phyloP scores from a whole-genome alignment of 768 basidiomycete genomes.

The Amanita pseudoporphyria region DNA sequence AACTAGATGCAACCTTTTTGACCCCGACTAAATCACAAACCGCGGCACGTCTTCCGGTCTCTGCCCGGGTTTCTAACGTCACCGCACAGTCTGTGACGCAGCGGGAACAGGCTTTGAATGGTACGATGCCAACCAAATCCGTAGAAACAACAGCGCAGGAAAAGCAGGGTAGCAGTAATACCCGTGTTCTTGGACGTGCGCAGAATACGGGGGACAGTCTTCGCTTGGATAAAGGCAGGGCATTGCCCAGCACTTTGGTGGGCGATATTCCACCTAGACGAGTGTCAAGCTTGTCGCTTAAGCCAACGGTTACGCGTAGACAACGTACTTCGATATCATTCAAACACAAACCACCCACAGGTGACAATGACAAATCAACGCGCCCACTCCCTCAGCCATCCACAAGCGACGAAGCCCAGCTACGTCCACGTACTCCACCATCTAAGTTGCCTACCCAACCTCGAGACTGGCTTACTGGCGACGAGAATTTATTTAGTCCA shows the following conservation, averaged over 20 bases:
- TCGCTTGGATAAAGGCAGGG: slow-evolving; percentile 2
- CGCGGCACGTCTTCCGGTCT: neutral
- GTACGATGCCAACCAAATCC: neutral
- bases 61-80: neutral
- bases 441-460: slow-evolving; percentile 18
- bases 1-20: slow-evolving; percentile 52
- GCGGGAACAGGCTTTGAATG: neutral
- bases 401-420: neutral
- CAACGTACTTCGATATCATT: slow-evolving; percentile 39
- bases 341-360: slow-evolving; percentile 21
- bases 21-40: neutral
- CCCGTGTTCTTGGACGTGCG: slow-evolving; percentile 4
- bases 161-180: slow-evolving; percentile 6
- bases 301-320: slow-evolving; percentile 39
- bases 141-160: neutral
- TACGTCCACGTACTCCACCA: neutral
- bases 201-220: slow-evolving; percentile 4
- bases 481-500: slow-evolving; percentile 19
- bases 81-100: neutral
- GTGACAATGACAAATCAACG: slow-evolving; percentile 1
- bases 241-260: slow-evolving; percentile 4
- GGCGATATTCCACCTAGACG: slow-evolving; percentile 3
- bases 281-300: slow-evolving; percentile 13
- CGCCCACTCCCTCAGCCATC: neutral
- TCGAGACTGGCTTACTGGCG: slow-evolving; percentile 70